Percentiles rank a stretch among this genome's conserved stretches.
Evolutionary conservation across 2,329 filamentous ascomycete species (phyloP).

Genomic region (Cryphonectria carpinicola): DNA sequence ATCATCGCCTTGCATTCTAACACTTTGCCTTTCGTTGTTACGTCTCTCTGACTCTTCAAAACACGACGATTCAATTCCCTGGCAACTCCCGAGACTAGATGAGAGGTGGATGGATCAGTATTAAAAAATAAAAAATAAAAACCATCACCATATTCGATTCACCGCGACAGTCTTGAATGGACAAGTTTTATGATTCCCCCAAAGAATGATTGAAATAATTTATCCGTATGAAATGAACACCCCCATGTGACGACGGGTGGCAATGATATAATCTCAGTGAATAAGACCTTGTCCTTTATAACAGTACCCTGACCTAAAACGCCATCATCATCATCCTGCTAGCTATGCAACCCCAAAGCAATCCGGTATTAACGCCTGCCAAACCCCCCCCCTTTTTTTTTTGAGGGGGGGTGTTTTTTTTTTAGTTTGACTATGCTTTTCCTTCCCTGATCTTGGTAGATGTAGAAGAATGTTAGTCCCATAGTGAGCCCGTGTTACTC

Average conservation of each 20-base stretch:
- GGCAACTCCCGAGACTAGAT: neutral
- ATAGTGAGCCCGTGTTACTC: neutral
- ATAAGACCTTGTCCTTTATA: neutral
- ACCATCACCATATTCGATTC: neutral
- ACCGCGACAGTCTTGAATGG: neutral
- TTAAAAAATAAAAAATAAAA: no score
- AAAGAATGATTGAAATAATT: neutral
- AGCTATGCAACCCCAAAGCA: slow-evolving; percentile 7
- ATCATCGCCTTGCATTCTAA: neutral
- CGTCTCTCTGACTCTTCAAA: neutral
- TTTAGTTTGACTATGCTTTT: neutral
- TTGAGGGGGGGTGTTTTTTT: no score
- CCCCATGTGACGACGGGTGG: neutral
- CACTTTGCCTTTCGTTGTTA: neutral
- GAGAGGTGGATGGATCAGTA: neutral
- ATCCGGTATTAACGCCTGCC: slow-evolving; percentile 11
- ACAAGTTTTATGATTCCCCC: neutral
- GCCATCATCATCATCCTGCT: slow-evolving; percentile 16
- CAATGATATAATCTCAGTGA: slow-evolving; percentile 10
- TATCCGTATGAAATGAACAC: neutral
- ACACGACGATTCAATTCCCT: neutral
- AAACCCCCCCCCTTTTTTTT: neutral
- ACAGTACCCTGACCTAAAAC: slow-evolving; percentile 17
- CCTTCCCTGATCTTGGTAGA: neutral
- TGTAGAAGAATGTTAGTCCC: neutral